phyloP scores from a whole-genome alignment of 495 filamentous ascomycete genomes.

The Tricharina praecox region DNA sequence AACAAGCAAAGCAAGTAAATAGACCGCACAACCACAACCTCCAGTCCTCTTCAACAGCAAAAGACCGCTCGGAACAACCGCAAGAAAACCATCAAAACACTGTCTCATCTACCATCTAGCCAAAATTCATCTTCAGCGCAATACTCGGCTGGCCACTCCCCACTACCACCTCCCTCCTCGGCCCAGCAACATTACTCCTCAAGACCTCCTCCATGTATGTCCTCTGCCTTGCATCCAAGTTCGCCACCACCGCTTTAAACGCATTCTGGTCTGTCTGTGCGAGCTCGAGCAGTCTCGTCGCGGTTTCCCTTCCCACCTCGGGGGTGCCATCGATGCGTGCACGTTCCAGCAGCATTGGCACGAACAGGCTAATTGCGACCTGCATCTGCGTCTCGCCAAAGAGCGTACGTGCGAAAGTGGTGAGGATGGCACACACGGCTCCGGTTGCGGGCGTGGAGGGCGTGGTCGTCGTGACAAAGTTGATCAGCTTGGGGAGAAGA shows the following conservation, averaged over 20 bases:
- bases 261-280: conserved; percentile 52
- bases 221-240: conserved; percentile 53
- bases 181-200: conserved; percentile 30
- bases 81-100: too few relatives aligned
- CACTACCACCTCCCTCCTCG: conserved; percentile 29
- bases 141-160: conserved; percentile 55
- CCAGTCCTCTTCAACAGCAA: too few relatives aligned
- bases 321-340: conserved; percentile 33
- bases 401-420: conserved; percentile 44
- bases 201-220: conserved; percentile 71
- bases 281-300: conserved; percentile 58
- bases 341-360: conserved; percentile 62
- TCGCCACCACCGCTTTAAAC: conserved; percentile 59
- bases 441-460: conserved; percentile 43
- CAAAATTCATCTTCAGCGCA: conserved; percentile 86
- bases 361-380: conserved; percentile 51
- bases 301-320: conserved; percentile 49
- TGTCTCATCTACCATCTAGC: too few relatives aligned
- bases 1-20: too few relatives aligned
- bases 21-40: too few relatives aligned
- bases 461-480: conserved; percentile 50
- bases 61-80: too few relatives aligned
- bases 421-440: conserved; percentile 37
- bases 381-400: conserved; percentile 36
- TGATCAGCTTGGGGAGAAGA: conserved; percentile 58